These are phyloP conservation scores for Plenodomus tracheiphilus DNA, from an alignment of 2,329 filamentous ascomycete genomes.

Conservation along the genomic window DNA sequence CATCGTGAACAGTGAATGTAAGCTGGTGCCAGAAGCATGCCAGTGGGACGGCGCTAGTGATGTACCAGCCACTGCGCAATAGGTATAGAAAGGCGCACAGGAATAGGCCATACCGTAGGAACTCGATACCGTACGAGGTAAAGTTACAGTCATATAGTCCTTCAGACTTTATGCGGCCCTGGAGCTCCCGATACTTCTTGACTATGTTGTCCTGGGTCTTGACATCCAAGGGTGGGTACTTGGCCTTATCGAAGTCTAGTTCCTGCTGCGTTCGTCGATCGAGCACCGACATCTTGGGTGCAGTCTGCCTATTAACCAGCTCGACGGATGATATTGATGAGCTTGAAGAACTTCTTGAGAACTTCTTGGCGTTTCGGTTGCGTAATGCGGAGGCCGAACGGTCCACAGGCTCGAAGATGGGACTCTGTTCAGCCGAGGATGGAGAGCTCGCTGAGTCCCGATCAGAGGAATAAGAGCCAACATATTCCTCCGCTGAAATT, in stretches of 20 bases:
- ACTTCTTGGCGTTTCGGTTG: conserved; percentile 43
- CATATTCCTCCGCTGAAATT: conserved; percentile 41
- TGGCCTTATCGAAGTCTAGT: conserved; percentile 73
- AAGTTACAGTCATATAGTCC: conserved; percentile 87
- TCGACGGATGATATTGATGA: conserved; percentile 63
- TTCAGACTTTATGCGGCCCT: conserved; percentile 70
- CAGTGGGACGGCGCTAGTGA: conserved; percentile 71
- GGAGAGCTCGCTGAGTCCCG: conserved; percentile 35
- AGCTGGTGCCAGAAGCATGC: conserved; percentile 93
- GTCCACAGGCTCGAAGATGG: conserved; percentile 61
- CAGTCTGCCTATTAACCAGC: conserved; percentile 39
- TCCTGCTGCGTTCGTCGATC: conserved; percentile 74
- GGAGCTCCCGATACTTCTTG: conserved; percentile 77
- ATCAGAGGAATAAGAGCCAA: conserved; percentile 19
- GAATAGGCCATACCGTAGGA: conserved; percentile 70
- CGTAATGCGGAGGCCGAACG: conserved; percentile 36
- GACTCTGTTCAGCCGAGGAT: conserved; percentile 61
- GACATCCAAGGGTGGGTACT: conserved; percentile 77
- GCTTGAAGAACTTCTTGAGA: conserved; percentile 53
- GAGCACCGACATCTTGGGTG: conserved; percentile 63
- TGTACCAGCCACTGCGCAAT: conserved; percentile 49
- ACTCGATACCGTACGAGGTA: conserved; percentile 74
- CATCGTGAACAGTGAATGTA: conserved; percentile 91
- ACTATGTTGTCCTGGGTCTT: conserved; percentile 76
- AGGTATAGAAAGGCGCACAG: conserved; percentile 62